Conservation (phyloP, 2,329 filamentous ascomycete genomes). For the Leptographium wingfieldii region DNA sequence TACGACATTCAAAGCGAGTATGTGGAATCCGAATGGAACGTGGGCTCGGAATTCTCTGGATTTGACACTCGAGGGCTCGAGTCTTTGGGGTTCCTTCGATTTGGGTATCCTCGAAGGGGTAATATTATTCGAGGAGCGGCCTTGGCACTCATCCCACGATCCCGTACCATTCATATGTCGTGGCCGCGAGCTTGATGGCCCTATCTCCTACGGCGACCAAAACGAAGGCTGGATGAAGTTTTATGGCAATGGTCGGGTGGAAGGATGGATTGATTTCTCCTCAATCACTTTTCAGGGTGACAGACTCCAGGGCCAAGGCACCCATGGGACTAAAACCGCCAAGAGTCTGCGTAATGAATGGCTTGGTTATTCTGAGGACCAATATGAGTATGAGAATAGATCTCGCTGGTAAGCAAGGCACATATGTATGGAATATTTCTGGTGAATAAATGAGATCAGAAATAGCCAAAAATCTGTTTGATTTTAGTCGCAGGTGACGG, state of each 20-base stretch:
- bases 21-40: not conserved
- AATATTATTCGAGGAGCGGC: constrained; percentile 1
- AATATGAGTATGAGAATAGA: constrained; percentile 1
- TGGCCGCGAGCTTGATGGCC: not conserved
- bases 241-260: not conserved
- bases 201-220: not conserved
- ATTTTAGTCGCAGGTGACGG: too few species aligned
- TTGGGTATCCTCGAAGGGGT: constrained; percentile 3
- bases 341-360: not conserved
- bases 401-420: not conserved
- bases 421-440: too few species aligned
- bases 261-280: constrained; percentile 1
- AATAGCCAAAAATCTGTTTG: too few species aligned
- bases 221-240: constrained; percentile 1
- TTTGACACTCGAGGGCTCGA: constrained; percentile 2
- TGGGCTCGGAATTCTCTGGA: not conserved
- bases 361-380: not conserved
- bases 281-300: not conserved
- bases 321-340: not conserved
- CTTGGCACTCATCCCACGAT: constrained; percentile 1
- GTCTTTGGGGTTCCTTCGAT: constrained; percentile 3
- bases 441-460: too few species aligned
- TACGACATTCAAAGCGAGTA: not conserved
- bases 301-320: not conserved
- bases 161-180: not conserved